Conservation (phyloP, 2,329 filamentous ascomycete genomes). For the Diplodia scrobiculata region DNA sequence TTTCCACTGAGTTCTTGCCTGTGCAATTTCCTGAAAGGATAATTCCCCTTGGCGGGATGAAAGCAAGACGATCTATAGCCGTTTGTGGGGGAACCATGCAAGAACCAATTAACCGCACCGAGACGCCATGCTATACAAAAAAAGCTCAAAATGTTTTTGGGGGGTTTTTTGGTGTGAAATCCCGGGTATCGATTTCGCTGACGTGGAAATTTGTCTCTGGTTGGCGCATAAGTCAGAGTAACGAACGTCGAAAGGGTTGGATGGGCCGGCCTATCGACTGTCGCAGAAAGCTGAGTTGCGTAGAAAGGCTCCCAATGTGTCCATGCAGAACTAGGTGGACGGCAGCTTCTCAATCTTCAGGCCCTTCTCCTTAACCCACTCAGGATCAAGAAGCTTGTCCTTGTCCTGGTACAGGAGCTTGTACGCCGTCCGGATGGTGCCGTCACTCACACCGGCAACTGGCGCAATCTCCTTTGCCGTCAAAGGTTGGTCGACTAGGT, state of each 20-base stretch:
- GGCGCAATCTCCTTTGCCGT: slow-evolving; percentile 82
- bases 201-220: neutral
- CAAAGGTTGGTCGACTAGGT: slow-evolving; percentile 77
- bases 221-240: neutral
- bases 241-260: neutral
- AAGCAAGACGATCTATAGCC: neutral
- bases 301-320: neutral
- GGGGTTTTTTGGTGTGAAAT: slow-evolving; percentile 10
- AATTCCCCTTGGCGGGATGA: neutral
- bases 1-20: neutral
- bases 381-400: slow-evolving; percentile 66
- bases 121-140: slow-evolving; percentile 27
- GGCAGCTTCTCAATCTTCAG: slow-evolving; percentile 26
- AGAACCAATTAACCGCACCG: neutral
- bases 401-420: slow-evolving; percentile 78
- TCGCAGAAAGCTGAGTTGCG: neutral
- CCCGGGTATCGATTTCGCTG: slow-evolving; percentile 24
- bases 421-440: slow-evolving; percentile 95
- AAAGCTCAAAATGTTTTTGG: neutral
- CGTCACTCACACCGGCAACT: slow-evolving; percentile 89
- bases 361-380: slow-evolving; percentile 62
- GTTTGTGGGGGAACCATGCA: neutral
- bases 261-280: neutral
- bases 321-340: neutral
- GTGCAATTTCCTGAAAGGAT: neutral